Base-by-base conservation (phyloP, 2,329 filamentous ascomycete species). In the Penicillium verrucosum region DNA sequence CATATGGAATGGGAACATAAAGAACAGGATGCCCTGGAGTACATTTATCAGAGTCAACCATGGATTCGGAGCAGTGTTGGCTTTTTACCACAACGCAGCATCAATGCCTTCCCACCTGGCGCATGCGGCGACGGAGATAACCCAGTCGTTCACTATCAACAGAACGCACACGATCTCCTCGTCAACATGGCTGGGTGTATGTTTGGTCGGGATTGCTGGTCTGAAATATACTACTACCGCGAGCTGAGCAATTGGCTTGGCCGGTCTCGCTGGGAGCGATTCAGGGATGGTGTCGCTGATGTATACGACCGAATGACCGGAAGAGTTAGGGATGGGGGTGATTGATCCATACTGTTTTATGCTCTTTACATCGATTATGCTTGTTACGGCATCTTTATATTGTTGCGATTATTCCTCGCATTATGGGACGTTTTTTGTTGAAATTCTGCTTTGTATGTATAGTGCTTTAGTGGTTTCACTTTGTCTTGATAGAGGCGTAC, bases 1-100 rank as follows among this genome's bases (percentile, higher is more conserved):
- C 94, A 99, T 74, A 97, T 97, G 92, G 85, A 94, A 60, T 99
- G 94, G 94, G 92, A 94, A 70, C 94, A 99, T 80, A 97, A 97
- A 73, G 94, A 99, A 74, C 94, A 99, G 76, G 92, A 97, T 70
- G 91, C 92, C 1, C 79, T 99, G 41, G 92, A 97, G 77, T 89
- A 96, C 76, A 81, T 99, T 60, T 99, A 99, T 77, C 84, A 82
- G 56, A 89, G 88, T 54, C 93, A 97, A 72, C 90, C 94, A 0
- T 99, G 94, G 92, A 86, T 97, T 52, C 86, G 94, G 57, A 86
- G 90, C 54, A 89, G 94, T 66, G 87, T 92, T 3, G 93, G 86
- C 5, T 99, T 99, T 76, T 82, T 97, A 45, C 88, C 89, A 0
- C 93, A 97, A 73, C 88, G 94, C 65, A 89, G 86, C 76, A 90